Evolutionary conservation across 371 early-diverging fungal species (phyloP), one percentile per base, ranked within the genome.

Genomic region (Mucor velutinosus): DNA sequence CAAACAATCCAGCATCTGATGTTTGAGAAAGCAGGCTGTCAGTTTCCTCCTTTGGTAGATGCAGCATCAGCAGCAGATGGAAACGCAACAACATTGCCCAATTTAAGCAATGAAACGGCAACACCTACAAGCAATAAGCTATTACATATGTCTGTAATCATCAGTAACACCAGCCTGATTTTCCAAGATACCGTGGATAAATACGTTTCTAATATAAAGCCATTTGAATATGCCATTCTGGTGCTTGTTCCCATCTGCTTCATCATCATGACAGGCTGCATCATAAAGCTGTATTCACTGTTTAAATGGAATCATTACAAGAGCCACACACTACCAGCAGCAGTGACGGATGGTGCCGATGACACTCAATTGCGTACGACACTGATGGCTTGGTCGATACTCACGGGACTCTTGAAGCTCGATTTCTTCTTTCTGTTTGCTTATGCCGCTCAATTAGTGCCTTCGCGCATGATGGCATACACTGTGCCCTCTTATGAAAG

Each of bases 401-500:
- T 76, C 25, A 53, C 62, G 4, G 64, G 71, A 0, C 29, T 74
- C 3, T 30, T 74, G 8, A 71, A 74, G 10, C 39, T 76, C 23
- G 71, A 71, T 39, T 47, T 74, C n/a, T 76, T 69, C 37, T 76
- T 71, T 51, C 12, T 65, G 0, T 66, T 67, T 56, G 47, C 67
- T 0, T 74, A 69, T 41, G 61, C 67, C 0, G 66, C 59, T 10
- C 77, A 76, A 53, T 47, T 74, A 4, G 35, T 64, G 1, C 74
- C 74, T 7, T 55, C 69, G 3, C 47, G 7, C 3, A 5, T 69
- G 7, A 25, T 76, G 15, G 58, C 51, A 1, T 66, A 71, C 32
- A 35, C n/a, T 12, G 47, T 68, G 0, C 59, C 51, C 30, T 19
- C 51, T 3, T 61, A 71, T 47, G 77, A 76, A 62, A 25, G 69